Evolutionary conservation across 768 basidiomycete genomes (phyloP), one percentile per base, ranked within the genome.

Genomic region (Mycena kentingensis): DNA sequence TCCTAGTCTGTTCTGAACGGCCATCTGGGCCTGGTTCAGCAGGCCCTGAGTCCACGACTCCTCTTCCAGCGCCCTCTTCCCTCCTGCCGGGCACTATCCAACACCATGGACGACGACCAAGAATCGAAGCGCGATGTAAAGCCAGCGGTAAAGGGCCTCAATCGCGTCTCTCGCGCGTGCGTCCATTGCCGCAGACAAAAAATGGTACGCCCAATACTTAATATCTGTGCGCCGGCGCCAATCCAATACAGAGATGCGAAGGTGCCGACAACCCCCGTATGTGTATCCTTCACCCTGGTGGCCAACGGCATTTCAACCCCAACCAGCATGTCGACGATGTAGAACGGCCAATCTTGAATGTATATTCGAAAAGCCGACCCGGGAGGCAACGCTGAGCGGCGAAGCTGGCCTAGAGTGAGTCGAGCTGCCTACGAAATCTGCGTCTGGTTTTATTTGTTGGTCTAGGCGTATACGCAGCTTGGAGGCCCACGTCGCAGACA

Each of bases 231-330:
- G 90, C 93, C 16, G 96, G 94, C 70, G 78, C 94, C 61, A 90
- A 93, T 65, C 93, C 95, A 77, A 97, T 97, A 75, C 97, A 97
- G 95, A 80, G 93, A 61, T 98, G 94, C 66, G 93, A 95, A 69
- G 93, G 93, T 2, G 95, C 93, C 15, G 95, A 97, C 67, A 93
- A 91, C 63, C 94, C 95, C 22, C 95, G n/a, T n/a, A n/a, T 95
- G n/a, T 98, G 95, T 71, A 86, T 89, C n/a, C 25, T 12, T 22
- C 26, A 19, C 46, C 11, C n/a, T n/a, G n/a, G n/a, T n/a, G n/a
- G n/a, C n/a, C n/a, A n/a, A n/a, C n/a, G n/a, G n/a, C n/a, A n/a
- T n/a, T n/a, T n/a, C n/a, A n/a, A n/a, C n/a, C n/a, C n/a, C n/a
- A n/a, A n/a, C n/a, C n/a, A n/a, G n/a, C n/a, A n/a, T n/a, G n/a